Base-by-base conservation (phyloP, 1,139 yeast species). In the Saccharomyces hybrid region DNA sequence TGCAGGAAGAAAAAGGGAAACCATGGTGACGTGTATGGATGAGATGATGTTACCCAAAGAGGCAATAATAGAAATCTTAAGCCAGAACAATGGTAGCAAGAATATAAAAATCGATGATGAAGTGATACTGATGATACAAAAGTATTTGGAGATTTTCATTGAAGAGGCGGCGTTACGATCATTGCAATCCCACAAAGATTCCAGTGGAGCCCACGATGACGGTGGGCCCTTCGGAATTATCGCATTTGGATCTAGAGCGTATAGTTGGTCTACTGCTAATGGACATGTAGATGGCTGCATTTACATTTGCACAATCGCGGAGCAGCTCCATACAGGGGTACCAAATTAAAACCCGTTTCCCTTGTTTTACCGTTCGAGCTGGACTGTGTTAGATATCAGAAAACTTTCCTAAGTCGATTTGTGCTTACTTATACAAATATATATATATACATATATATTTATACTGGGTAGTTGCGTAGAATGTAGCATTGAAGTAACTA, bases 101-200 rank as follows among this genome's bases (percentile, higher is more conserved):
- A 70, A 74, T 28, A 82, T 86, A 0, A 68, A 78, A 29, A 78
- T 83, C 49, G 74, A 83, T 0, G 72, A 76, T 31, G 77, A 75
- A 34, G 74, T 86, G 0, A 65, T 84, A 3, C 75, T 76, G 27
- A 68, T 80, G 41, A 74, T 83, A 1, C 72, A 82, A 1, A 84
- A 81, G 60, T 85, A 85, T 61, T 74, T 84, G 48, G 75, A 79
- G 50, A 68, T 83, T 59, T 84, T 84, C 63, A 76, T 85, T 12
- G 75, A 79, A 54, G 90, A 85, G 67, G 88, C 89, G 0, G 76
- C 83, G 1, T 64, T 79, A 12, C 66, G 91, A 57, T 78, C 90
- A 1, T 78, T 83, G 55, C 87, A 83, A 58, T 71, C 70, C 34
- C 63, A 69, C 38, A 70, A 65, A 41, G 61, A 59, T n/a, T 46